Conservation (phyloP, 1,284 basidiomycete species). For the Clitocybe nebularis region DNA sequence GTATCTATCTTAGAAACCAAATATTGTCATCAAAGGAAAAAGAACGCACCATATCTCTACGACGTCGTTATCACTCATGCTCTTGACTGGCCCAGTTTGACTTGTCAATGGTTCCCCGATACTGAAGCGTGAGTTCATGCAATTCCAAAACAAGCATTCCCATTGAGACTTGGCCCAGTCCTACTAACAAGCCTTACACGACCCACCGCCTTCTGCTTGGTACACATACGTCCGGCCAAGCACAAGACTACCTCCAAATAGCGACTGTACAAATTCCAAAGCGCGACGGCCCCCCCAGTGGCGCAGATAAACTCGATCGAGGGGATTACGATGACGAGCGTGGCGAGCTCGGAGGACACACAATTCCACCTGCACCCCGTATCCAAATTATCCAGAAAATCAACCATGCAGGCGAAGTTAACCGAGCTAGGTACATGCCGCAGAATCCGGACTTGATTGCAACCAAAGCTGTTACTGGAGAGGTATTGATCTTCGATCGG, state of each 20-base stretch:
- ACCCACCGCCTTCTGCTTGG: slow-evolving; percentile 93
- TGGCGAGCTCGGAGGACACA: slow-evolving; percentile 87
- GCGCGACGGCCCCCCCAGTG: slow-evolving; percentile 48
- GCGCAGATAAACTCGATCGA: slow-evolving; percentile 72
- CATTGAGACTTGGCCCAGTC: slow-evolving; percentile 37
- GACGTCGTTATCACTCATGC: slow-evolving; percentile 98
- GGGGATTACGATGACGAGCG: slow-evolving; percentile 91
- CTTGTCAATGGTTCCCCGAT: slow-evolving; percentile 99
- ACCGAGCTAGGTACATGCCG: slow-evolving; percentile 97
- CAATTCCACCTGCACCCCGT: slow-evolving; percentile 72
- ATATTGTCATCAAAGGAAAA: slow-evolving; percentile 65
- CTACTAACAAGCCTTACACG: slow-evolving; percentile 87
- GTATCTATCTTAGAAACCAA: slow-evolving; percentile 10
- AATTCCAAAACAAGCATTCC: slow-evolving; percentile 4
- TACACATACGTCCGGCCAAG: slow-evolving; percentile 95
- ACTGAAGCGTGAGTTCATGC: slow-evolving; percentile 72
- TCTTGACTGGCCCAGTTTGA: slow-evolving; percentile 96
- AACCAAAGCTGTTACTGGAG: slow-evolving; percentile 88
- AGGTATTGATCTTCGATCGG: slow-evolving; percentile 92
- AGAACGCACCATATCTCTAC: slow-evolving; percentile 96
- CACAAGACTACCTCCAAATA: slow-evolving; percentile 95
- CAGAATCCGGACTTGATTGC: slow-evolving; percentile 98
- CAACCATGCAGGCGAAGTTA: slow-evolving; percentile 96
- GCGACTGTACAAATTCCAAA: slow-evolving; percentile 93
- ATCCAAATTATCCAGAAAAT: slow-evolving; percentile 93